phyloP scores from a whole-genome alignment of 1,139 yeast species.

The Protomyces pachydermus region DNA sequence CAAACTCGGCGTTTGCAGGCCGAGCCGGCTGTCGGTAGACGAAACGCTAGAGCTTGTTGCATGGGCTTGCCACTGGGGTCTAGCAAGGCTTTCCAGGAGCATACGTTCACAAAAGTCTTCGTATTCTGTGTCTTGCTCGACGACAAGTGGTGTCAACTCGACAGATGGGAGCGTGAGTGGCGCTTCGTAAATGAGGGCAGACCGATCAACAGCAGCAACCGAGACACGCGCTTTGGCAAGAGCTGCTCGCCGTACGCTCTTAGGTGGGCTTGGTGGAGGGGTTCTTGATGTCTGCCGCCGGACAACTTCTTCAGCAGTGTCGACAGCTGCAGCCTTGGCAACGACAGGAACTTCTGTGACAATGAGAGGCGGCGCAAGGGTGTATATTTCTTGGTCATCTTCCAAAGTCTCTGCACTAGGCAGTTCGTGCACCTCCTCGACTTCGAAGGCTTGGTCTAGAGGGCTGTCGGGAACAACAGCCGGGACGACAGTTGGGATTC shows the following conservation, averaged over 20 bases:
- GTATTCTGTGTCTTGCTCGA: not conserved
- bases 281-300: not conserved
- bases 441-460: not conserved
- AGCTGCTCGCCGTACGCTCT: not conserved
- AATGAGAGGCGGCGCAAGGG: not conserved
- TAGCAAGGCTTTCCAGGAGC: not conserved
- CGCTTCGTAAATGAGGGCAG: not conserved
- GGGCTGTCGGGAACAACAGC: not conserved
- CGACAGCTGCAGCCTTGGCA: not conserved
- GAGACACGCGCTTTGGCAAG: not conserved
- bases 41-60: not conserved
- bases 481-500: not conserved
- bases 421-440: not conserved
- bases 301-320: not conserved
- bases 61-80: not conserved
- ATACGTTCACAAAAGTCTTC: not conserved
- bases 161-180: not conserved
- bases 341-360: not conserved
- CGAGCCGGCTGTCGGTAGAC: not conserved
- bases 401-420: not conserved
- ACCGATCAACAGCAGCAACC: not conserved
- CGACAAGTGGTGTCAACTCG: not conserved
- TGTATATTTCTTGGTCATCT: not conserved
- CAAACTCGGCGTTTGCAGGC: not conserved
- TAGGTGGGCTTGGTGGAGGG: not conserved